Percentiles rank a stretch among this genome's conserved stretches.
Evolutionary conservation across 345 rosid species (phyloP).

Genomic region (Acer yangbiense): DNA sequence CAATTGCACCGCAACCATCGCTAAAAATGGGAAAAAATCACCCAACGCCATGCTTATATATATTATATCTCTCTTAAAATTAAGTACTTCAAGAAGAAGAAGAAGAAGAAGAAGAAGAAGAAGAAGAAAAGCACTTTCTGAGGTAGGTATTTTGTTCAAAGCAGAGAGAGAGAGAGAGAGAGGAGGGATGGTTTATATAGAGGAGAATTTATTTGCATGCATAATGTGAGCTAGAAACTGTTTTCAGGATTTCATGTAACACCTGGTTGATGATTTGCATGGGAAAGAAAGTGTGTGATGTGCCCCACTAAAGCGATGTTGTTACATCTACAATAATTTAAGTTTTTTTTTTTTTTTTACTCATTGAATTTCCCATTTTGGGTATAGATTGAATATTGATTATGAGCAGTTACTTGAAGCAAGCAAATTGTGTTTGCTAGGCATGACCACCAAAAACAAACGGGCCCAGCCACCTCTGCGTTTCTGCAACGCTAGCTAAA

Average conservation of each 20-base stretch:
- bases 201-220: too few species aligned
- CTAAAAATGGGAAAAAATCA: slow-evolving; percentile 63
- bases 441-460: too few species aligned
- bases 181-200: too few species aligned
- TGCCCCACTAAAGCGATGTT: background rate
- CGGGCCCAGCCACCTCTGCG: too few species aligned
- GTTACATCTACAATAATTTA: background rate
- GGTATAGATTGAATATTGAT: background rate
- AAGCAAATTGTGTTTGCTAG: background rate
- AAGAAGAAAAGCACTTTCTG: too few species aligned
- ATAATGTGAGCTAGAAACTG: background rate
- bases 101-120: too few species aligned
- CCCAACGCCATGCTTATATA: slow-evolving; percentile 20
- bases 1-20: slow-evolving; percentile 73
- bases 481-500: too few species aligned
- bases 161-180: background rate
- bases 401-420: background rate
- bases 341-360: too few species aligned
- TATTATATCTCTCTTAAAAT: too few species aligned
- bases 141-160: background rate
- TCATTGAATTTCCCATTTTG: background rate
- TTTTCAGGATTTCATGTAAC: background rate
- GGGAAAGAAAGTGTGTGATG: background rate
- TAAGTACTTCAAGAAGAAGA: too few species aligned
- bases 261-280: background rate